These are phyloP conservation scores for Cymbopogon citratus DNA, from an alignment of 176 grass and related monocot species.

Conservation along the genomic window DNA sequence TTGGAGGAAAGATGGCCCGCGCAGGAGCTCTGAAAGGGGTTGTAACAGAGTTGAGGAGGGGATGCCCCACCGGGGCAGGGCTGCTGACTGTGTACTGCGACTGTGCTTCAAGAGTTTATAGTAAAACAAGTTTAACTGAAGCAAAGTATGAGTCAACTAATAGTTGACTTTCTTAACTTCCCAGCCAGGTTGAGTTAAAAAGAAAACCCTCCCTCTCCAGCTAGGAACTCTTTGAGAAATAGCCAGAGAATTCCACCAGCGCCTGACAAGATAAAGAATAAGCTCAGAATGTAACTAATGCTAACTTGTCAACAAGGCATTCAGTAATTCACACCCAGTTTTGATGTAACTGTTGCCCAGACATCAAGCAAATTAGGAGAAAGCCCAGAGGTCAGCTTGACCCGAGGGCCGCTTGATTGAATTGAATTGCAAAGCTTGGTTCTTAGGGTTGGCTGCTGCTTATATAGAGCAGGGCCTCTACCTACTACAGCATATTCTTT, in stretches of 20 bases:
- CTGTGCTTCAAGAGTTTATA: background rate
- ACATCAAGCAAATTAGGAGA: no score
- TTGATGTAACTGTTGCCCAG: conserved; percentile 12
- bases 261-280: background rate
- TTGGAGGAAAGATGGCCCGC: background rate
- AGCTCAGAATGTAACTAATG: background rate
- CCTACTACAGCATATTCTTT: no score
- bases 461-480: no score
- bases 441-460: no score
- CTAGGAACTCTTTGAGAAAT: background rate
- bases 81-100: background rate
- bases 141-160: background rate
- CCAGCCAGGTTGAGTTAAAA: background rate
- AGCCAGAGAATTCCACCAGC: background rate
- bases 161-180: background rate
- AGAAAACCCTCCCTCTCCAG: background rate
- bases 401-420: no score
- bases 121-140: background rate
- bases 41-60: background rate
- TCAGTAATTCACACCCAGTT: background rate
- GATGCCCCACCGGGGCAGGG: background rate
- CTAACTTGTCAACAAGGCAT: background rate
- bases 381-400: no score
- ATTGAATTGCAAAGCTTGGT: no score
- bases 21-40: background rate